Evolutionary conservation across 495 filamentous ascomycete species (phyloP), one percentile per base, ranked within the genome.

Genomic region (Corynascus novoguineensis): DNA sequence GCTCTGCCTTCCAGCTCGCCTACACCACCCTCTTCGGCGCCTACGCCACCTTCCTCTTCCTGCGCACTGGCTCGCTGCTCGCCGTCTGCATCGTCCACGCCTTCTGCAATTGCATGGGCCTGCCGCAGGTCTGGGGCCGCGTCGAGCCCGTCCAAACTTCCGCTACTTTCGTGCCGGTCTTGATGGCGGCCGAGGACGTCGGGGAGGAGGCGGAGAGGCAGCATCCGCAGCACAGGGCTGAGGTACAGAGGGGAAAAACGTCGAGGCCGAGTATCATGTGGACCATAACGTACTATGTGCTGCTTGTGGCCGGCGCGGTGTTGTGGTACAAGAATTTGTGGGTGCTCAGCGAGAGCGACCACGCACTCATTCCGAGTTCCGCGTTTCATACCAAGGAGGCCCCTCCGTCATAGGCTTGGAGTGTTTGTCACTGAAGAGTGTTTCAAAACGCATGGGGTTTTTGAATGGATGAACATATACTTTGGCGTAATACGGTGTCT

Each of bases 1-100:
- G 89, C 42, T 88, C 88, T 1, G 38, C 90, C 19, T 81, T 97
- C 59, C 93, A 98, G 67, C 86, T 98, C 62, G 75, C 79, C n/a
- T 98, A 95, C 66, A 97, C 93, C 5, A 90, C 90, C 17, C 67
- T 97, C 24, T 98, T 98, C 60, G 93, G 93, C 45, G 92, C 89
- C 74, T 96, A 77, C 73, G 92, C 90, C 0, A 88, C 88, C 4
- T 98, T 97, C 61, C 32, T 96, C n/a, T 96, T 87, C 61, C 66
- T 98, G 7, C 84, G 93, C 34, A 93, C 91, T 0, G 92, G 90
- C 0, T 93, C 85, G 21, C 64, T 96, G 34, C 73, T 80, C 42
- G 85, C 87, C 9, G 83, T 84, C 12, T 85, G 92, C 40, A 62
- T 85, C 11, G 85, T 85, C 10, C 93, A 98, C 66, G 80, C 82